Conservation (phyloP, 164 flowering plant genomes). For the Nelumbo lutea region DNA sequence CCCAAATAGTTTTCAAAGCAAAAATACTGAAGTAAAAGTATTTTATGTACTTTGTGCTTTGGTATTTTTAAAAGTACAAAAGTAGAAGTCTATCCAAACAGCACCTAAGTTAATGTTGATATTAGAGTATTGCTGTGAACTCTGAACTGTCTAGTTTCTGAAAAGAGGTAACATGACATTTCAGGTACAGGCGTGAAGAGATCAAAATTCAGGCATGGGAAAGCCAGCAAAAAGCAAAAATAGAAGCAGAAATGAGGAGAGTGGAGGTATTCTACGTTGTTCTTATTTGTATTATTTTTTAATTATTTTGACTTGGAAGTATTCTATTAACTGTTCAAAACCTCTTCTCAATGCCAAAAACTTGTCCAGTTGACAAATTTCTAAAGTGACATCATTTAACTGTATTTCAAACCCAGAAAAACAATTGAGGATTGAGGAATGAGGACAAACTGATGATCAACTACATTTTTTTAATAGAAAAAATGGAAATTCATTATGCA, state of each 20-base stretch:
- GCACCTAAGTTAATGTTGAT: neutral
- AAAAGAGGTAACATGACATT: conserved; percentile 4
- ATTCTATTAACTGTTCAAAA: neutral
- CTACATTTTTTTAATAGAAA: neutral
- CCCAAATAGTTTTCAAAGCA: no score
- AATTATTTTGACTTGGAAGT: neutral
- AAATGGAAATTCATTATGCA: no score
- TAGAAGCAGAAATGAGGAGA: conserved; percentile 75
- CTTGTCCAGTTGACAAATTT: neutral
- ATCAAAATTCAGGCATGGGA: conserved; percentile 93
- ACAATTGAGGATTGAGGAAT: no score
- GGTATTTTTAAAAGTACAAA: no score
- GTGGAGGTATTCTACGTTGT: conserved; percentile 50
- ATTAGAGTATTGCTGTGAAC: neutral
- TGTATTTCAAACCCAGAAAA: neutral
- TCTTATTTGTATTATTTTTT: neutral
- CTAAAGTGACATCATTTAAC: neutral
- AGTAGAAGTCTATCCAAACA: no score
- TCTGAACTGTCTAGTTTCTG: conserved; percentile 4
- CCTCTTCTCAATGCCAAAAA: neutral
- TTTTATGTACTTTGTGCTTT: no score
- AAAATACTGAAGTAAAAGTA: no score
- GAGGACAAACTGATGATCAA: neutral
- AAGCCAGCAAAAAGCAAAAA: conserved; percentile 63
- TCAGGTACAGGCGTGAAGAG: conserved; percentile 77